Base-by-base conservation (phyloP, 768 basidiomycete genomes). In the Basidioascus undulatus region DNA sequence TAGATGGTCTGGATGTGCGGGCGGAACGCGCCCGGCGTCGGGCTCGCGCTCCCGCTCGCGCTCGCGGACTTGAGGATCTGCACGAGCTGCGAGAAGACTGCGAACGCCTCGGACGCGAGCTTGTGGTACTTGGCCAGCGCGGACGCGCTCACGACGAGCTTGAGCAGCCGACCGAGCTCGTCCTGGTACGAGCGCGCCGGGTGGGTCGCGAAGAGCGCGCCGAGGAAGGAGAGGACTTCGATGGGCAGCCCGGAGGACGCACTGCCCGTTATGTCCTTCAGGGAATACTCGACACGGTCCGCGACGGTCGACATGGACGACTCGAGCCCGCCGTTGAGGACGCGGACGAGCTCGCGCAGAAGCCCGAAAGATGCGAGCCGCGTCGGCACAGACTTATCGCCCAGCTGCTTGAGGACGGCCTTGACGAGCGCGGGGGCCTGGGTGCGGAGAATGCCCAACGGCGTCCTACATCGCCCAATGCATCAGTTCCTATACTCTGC, bases 91-190 rank as follows among this genome's bases (percentile, higher is more conserved):
- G 83, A 82, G 51, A 82, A 83, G 2, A 75, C 77, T 28, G 72
- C 70, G 67, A 96, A 84, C 0, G 83, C 69, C 51, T 87, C 83
- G 3, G 83, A 74, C 5, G 73, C 76, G 44, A 94, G 70, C 44
- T 83, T 74, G 27, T 87, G 87, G 53, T 86, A 80, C 48, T 76
- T 74, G 57, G 96, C 86, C n/a, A n/a, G n/a, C 16, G 62, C 61
- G 35, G 81, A 63, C 9, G 74, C 71, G 41, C 70, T 71, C 32
- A 86, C 67, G 30, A 96, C 67, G 12, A 73, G 69, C 1, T 78
- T 72, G 0, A 74, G 74, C 28, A 96, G 62, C 13, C 62, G 62
- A 1, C 72, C 59, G n/a, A 94, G 65, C 10, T 70, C 67, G 19
- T 61, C 51, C 1, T 61, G 55, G 53, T 75, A 86, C 1, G 69